A percentile compares a stretch with the other conserved stretches of the same genome.
Conservation (phyloP, 345 rosid species). For the Pistacia vera region DNA sequence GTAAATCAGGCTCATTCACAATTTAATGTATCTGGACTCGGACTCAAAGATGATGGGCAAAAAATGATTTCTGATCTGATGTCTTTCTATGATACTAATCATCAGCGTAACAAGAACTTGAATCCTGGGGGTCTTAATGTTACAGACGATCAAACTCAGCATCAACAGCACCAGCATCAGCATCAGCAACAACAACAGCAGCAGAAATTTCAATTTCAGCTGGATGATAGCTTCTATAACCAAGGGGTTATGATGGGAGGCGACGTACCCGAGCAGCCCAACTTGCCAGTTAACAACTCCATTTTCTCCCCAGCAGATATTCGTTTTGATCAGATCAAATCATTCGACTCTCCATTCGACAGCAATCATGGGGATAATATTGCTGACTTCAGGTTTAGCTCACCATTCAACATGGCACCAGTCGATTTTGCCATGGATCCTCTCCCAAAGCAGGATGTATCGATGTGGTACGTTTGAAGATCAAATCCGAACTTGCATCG, state of each 20-base stretch:
- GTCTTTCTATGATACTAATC: slow-evolving; percentile 50
- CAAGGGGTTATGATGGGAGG: slow-evolving; percentile 34
- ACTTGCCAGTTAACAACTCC: slow-evolving; percentile 26
- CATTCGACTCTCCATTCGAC: slow-evolving; percentile 38
- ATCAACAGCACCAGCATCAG: slow-evolving; percentile 1
- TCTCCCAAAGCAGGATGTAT: slow-evolving; percentile 35
- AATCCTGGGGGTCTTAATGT: slow-evolving; percentile 18
- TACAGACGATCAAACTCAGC: slow-evolving; percentile 17
- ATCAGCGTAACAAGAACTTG: slow-evolving; percentile 32
- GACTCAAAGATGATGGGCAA: slow-evolving; percentile 60
- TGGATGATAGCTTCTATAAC: slow-evolving; percentile 30
- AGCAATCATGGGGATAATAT: slow-evolving; percentile 12
- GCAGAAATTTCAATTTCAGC: slow-evolving; percentile 35
- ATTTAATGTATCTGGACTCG: slow-evolving; percentile 41
- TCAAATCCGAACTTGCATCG: not conserved
- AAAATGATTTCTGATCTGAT: slow-evolving; percentile 53
- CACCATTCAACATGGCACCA: slow-evolving; percentile 39
- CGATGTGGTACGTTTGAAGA: slow-evolving; percentile 33
- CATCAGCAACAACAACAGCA: slow-evolving; percentile 13
- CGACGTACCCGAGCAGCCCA: slow-evolving; percentile 29
- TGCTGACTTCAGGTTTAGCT: slow-evolving; percentile 27
- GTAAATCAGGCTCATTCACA: slow-evolving; percentile 18
- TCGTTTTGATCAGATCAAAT: slow-evolving; percentile 38
- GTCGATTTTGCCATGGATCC: slow-evolving; percentile 28
- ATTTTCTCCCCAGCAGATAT: slow-evolving; percentile 26